Evolutionary conservation across 257 asterid species (phyloP).

Genomic region (Striga asiatica): DNA sequence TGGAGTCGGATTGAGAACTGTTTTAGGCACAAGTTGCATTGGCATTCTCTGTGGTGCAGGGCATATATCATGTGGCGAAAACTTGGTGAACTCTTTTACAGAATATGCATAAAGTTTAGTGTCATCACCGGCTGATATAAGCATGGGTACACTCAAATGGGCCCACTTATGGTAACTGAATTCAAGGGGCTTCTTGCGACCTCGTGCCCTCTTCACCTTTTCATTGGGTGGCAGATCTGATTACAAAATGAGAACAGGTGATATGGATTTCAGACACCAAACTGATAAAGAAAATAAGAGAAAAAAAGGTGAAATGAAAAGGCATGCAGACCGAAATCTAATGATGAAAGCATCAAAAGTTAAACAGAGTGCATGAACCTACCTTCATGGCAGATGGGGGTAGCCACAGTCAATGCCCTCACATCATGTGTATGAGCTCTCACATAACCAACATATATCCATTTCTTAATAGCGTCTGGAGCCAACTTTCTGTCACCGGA

Average conservation of each 20-base stretch:
- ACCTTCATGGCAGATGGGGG: conserved; percentile 85
- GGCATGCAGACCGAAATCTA: background rate
- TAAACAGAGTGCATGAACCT: conserved; percentile 7
- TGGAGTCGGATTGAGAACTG: conserved; percentile 33
- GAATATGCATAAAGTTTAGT: conserved; percentile 73
- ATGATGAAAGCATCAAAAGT: background rate
- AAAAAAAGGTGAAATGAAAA: background rate
- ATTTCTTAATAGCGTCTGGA: conserved; percentile 41
- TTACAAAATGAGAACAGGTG: conserved; percentile 1
- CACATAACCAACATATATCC: conserved; percentile 68
- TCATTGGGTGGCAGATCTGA: conserved; percentile 45
- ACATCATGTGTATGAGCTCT: conserved; percentile 93
- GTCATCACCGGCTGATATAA: conserved; percentile 88
- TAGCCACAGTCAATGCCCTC: conserved; percentile 79
- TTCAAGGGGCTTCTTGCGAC: conserved; percentile 41
- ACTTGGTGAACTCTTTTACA: conserved; percentile 72
- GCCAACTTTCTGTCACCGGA: conserved; percentile 25
- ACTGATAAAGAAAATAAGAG: background rate
- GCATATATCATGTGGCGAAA: conserved; percentile 76
- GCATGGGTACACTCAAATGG: conserved; percentile 93
- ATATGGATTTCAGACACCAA: background rate
- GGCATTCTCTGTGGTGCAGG: conserved; percentile 78
- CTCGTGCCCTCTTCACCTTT: conserved; percentile 42
- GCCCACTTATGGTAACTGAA: conserved; percentile 93
- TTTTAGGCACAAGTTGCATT: conserved; percentile 48